Evolutionary conservation across 2,329 filamentous ascomycete genomes (phyloP).

Genomic region (Beauveria australis): DNA sequence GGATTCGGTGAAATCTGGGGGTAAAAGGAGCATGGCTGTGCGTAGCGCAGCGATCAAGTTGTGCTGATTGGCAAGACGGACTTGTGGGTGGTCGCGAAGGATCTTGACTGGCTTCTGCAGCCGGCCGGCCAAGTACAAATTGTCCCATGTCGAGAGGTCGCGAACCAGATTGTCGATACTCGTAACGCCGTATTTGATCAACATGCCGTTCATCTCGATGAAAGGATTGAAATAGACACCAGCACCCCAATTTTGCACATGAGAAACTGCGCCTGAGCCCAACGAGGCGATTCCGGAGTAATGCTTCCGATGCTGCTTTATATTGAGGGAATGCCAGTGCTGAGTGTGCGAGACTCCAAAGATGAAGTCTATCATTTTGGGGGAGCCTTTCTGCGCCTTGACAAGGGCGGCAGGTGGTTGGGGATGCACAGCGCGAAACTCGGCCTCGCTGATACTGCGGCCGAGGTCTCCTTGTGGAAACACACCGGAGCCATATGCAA

Average conservation of each 20-base stretch:
- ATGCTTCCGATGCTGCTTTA: constrained; percentile 80
- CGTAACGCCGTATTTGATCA: constrained; percentile 97
- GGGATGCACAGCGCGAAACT: constrained; percentile 63
- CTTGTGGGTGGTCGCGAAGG: constrained; percentile 81
- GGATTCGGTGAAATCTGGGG: constrained; percentile 74
- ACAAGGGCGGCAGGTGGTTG: constrained; percentile 72
- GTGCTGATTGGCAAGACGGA: constrained; percentile 90
- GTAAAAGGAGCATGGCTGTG: constrained; percentile 79
- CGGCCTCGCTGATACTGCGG: constrained; percentile 44
- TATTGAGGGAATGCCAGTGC: constrained; percentile 93
- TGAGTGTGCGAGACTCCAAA: constrained; percentile 91
- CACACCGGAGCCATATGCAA: constrained; percentile 94
- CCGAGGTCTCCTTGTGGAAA: constrained; percentile 66
- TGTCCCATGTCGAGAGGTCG: constrained; percentile 87
- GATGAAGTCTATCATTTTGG: constrained; percentile 98
- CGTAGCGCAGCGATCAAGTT: constrained; percentile 89
- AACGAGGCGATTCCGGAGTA: constrained; percentile 80
- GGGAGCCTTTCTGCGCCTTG: constrained; percentile 76
- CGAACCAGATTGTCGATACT: constrained; percentile 82
- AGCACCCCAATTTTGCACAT: constrained; percentile 85
- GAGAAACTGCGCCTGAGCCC: constrained; percentile 76
- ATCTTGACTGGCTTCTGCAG: constrained; percentile 98
- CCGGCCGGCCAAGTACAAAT: constrained; percentile 89
- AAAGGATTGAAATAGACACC: constrained; percentile 98
- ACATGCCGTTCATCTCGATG: constrained; percentile 84